A percentile compares a stretch with the other conserved stretches of the same genome.
Evolutionary conservation across 352 stramenopile genomes (phyloP).

Genomic region (Pythium brachiatum): DNA sequence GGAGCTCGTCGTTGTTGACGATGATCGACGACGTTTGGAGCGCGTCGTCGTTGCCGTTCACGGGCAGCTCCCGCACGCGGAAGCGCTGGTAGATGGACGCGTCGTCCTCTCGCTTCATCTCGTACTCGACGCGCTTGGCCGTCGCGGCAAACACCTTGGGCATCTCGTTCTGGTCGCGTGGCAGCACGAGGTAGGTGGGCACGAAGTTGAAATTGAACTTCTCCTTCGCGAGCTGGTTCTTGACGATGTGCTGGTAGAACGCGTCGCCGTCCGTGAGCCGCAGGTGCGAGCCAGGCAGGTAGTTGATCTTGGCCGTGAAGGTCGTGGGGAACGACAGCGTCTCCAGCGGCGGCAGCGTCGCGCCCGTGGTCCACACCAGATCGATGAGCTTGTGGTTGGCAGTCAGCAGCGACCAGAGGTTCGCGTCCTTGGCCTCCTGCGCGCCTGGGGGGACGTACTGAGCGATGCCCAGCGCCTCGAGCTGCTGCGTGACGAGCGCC

Average conservation of each 20-base stretch:
- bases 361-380: slow-evolving; percentile 57
- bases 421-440: slow-evolving; percentile 16
- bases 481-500: slow-evolving; percentile 44
- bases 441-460: slow-evolving; percentile 34
- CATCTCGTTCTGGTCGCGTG: slow-evolving; percentile 48
- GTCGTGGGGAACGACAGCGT: slow-evolving; percentile 40
- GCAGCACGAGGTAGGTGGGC: slow-evolving; percentile 57
- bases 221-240: slow-evolving; percentile 45
- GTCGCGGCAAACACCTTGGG: slow-evolving; percentile 39
- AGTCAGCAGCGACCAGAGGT: slow-evolving; percentile 42
- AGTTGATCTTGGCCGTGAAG: slow-evolving; percentile 66
- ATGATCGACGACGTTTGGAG: slow-evolving; percentile 33
- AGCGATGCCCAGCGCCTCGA: slow-evolving; percentile 51
- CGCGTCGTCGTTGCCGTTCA: slow-evolving; percentile 34
- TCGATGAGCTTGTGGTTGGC: slow-evolving; percentile 51
- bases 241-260: slow-evolving; percentile 45
- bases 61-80: slow-evolving; percentile 43
- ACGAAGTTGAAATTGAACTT: slow-evolving; percentile 74
- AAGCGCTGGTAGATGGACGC: slow-evolving; percentile 61
- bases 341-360: slow-evolving; percentile 27
- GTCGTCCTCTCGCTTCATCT: slow-evolving; percentile 50
- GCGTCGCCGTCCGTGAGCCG: slow-evolving; percentile 41
- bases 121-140: slow-evolving; percentile 51
- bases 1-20: slow-evolving; percentile 43
- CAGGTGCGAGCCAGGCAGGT: slow-evolving; percentile 48